These are phyloP conservation scores for Neckera pumila DNA, from an alignment of 225 moss, liverwort and hornwort species.

Conservation along the genomic window DNA sequence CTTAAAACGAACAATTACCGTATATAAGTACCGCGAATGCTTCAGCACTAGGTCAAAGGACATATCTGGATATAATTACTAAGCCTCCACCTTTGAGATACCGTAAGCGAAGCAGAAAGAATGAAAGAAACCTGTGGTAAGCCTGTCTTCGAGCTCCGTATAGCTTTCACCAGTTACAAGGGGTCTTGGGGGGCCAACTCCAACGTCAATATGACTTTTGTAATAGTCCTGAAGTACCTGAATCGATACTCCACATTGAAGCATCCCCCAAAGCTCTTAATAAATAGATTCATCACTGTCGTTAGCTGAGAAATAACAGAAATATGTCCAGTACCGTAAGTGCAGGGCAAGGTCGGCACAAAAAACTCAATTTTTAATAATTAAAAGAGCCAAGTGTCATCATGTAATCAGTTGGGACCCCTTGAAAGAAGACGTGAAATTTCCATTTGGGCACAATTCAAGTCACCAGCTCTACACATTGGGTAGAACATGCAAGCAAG, in stretches of 20 bases:
- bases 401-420: neutral
- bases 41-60: neutral
- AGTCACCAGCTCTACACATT: neutral
- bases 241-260: constrained; percentile 11
- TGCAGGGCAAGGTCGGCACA: neutral
- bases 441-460: neutral
- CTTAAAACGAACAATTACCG: neutral
- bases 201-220: constrained; percentile 33
- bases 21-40: neutral
- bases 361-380: neutral
- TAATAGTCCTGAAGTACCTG: constrained; percentile 74
- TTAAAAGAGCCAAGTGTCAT: neutral
- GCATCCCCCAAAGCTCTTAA: neutral
- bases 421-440: neutral
- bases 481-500: neutral
- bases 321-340: neutral
- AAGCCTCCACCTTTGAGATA: neutral
- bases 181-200: constrained; percentile 58
- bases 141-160: constrained; percentile 58
- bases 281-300: neutral
- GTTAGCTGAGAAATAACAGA: neutral
- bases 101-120: neutral
- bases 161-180: constrained; percentile 61
- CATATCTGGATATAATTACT: neutral
- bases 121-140: constrained; percentile 45